Evolutionary conservation across 495 filamentous ascomycete genomes (phyloP), one percentile per base, ranked within the genome.

Genomic region (Penicillium robsamsonii): DNA sequence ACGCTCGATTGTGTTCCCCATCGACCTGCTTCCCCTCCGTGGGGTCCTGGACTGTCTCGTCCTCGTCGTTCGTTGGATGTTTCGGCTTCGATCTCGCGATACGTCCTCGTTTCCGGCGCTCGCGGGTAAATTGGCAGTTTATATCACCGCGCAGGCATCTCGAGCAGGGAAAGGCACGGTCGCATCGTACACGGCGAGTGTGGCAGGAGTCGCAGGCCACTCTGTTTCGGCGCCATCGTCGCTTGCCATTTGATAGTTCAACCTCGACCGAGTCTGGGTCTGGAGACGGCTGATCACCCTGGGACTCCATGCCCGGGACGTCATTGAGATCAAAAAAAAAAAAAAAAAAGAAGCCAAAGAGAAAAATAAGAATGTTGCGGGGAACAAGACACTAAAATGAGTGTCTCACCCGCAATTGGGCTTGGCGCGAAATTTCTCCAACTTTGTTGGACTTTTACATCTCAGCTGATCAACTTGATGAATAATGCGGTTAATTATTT

Each of bases 121-220:
- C 75, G 15, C 75, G 68, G 5, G 75, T 79, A 33, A 79, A 75
- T 62, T 77, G 70, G 50, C 75, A 79, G 27, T 59, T 69, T 22
- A 68, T 72, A 5, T 76, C 71, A 58, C 74, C 74, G 29, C 74
- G 72, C 13, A 76, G 65, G 35, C 75, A 79, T 53, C 75, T 67
- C 18, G 74, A 75, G 50, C 75, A 79, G 12, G 75, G 75, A 43
- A 79, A 79, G 4, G 73, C 74, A 17, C 75, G 74, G 58, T 79
- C 75, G 66, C 75, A 79, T 60, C 74, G 70, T n/a, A 79, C 75
- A 12, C 75, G 74, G 18, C 75, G 75, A 5, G 69, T 60, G 44
- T 79, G 75, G 52, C 75, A 79, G 8, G 74, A 72, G 55, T 79
- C 74, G 57, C 75, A 79, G 25, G 75, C 75, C 13, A 79, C 72